These are phyloP conservation scores for Boletus subparvulus DNA, from an alignment of 768 basidiomycete species.

Conservation along the genomic window DNA sequence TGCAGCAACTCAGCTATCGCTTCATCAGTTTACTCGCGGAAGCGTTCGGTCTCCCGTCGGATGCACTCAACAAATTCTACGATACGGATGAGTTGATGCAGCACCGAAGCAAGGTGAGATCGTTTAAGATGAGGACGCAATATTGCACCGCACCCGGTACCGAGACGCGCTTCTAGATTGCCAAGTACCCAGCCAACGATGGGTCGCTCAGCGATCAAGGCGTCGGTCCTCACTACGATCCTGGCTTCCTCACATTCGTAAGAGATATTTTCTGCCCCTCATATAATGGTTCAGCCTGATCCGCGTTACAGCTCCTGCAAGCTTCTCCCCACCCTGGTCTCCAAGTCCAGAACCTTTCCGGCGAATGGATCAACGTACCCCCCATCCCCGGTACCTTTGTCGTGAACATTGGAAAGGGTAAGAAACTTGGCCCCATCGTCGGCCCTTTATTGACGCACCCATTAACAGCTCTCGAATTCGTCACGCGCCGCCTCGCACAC, in stretches of 20 bases:
- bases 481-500: slow-evolving; percentile 69
- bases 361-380: slow-evolving; percentile 79
- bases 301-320: slow-evolving; percentile 60
- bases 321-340: slow-evolving; percentile 76
- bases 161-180: slow-evolving; percentile 38
- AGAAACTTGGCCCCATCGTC: not conserved
- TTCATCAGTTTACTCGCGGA: slow-evolving; percentile 67
- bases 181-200: slow-evolving; percentile 69
- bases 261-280: not conserved
- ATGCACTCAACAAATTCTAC: slow-evolving; percentile 62
- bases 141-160: not conserved
- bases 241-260: slow-evolving; percentile 80
- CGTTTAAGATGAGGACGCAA: not conserved
- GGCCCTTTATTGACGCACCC: not conserved
- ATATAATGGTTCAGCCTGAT: not conserved
- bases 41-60: slow-evolving; percentile 61
- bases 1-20: slow-evolving; percentile 57
- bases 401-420: slow-evolving; percentile 79
- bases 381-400: slow-evolving; percentile 81
- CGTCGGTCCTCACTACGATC: slow-evolving; percentile 84
- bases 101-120: slow-evolving; percentile 62
- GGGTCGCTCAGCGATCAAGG: slow-evolving; percentile 56
- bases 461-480: slow-evolving; percentile 67
- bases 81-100: slow-evolving; percentile 62
- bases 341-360: slow-evolving; percentile 79